Evolutionary conservation across 176 grass and related monocot species (phyloP).

Genomic region (Areca catechu): DNA sequence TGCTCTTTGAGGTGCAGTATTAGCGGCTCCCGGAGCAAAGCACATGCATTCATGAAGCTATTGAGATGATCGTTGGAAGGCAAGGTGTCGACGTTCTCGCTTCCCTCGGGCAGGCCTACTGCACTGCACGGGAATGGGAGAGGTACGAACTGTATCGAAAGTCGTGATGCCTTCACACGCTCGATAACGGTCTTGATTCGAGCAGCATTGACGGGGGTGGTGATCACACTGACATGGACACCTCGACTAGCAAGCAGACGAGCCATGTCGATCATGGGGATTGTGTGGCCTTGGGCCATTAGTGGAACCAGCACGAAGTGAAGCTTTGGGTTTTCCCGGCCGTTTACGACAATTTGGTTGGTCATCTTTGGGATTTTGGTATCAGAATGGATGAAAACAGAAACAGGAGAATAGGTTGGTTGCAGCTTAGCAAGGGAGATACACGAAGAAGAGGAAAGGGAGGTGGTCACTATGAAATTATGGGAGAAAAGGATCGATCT

Average conservation of each 20-base stretch:
- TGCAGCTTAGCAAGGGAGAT: too few relatives aligned
- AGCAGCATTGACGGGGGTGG: slow-evolving; percentile 26
- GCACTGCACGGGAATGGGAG: slow-evolving; percentile 18
- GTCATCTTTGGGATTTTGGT: too few relatives aligned
- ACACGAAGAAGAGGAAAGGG: too few relatives aligned
- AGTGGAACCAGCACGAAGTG: slow-evolving; percentile 30
- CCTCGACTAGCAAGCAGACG: slow-evolving; percentile 18
- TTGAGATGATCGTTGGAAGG: neutral
- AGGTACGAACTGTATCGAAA: slow-evolving; percentile 6
- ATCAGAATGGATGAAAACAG: too few relatives aligned
- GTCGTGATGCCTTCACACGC: slow-evolving; percentile 5
- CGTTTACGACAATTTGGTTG: too few relatives aligned
- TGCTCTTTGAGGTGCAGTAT: slow-evolving; percentile 17
- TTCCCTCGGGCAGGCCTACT: slow-evolving; percentile 16
- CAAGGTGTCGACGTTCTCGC: slow-evolving; percentile 23
- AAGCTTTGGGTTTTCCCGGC: too few relatives aligned
- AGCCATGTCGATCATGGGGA: slow-evolving; percentile 33
- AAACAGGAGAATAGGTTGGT: too few relatives aligned
- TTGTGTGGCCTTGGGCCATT: slow-evolving; percentile 28
- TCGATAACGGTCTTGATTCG: slow-evolving; percentile 23
- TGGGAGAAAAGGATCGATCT: too few relatives aligned
- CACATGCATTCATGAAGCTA: slow-evolving; percentile 10
- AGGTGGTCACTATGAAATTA: too few relatives aligned
- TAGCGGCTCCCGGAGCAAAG: slow-evolving; percentile 15
- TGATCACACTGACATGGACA: slow-evolving; percentile 23